These are phyloP conservation scores for Leccinellum rugosiceps DNA, from an alignment of 768 basidiomycete species.

Conservation along the genomic window DNA sequence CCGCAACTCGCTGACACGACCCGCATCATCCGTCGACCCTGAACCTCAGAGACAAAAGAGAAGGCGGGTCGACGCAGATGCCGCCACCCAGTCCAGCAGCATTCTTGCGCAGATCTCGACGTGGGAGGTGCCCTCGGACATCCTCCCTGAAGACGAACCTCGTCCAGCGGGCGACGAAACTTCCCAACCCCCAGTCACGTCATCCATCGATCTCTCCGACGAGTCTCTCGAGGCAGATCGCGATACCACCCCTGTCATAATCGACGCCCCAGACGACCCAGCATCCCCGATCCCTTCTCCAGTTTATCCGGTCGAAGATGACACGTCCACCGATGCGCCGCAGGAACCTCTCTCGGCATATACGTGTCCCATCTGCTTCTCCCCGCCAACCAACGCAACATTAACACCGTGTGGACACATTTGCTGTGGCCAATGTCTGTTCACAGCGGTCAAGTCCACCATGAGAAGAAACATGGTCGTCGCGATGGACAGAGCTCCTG, in stretches of 20 bases:
- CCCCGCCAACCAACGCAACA: constrained; percentile 68
- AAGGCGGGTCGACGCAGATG: background rate
- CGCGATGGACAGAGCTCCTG: constrained; percentile 30
- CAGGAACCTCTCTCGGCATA: constrained; percentile 52
- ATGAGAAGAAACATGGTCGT: constrained; percentile 44
- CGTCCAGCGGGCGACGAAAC: too few relatives aligned
- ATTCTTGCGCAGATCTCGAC: constrained; percentile 16
- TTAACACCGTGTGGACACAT: constrained; percentile 81
- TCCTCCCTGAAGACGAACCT: background rate
- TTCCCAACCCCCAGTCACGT: background rate
- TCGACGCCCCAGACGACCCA: background rate
- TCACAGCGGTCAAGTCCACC: constrained; percentile 65
- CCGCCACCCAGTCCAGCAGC: background rate
- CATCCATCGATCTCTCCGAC: constrained; percentile 6
- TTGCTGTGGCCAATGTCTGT: constrained; percentile 73
- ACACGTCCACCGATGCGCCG: background rate
- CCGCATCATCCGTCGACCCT: background rate
- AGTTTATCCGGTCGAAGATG: background rate
- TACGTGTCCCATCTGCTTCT: constrained; percentile 79
- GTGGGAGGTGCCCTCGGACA: constrained; percentile 18
- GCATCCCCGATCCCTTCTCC: background rate
- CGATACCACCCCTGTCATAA: background rate
- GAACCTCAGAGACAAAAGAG: constrained; percentile 16
- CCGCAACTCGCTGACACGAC: background rate
- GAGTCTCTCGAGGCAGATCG: background rate